A percentile compares a stretch with the other conserved stretches of the same genome.
Conservation (phyloP, 352 stramenopile species). For the Globisporangium megalacanthum region DNA sequence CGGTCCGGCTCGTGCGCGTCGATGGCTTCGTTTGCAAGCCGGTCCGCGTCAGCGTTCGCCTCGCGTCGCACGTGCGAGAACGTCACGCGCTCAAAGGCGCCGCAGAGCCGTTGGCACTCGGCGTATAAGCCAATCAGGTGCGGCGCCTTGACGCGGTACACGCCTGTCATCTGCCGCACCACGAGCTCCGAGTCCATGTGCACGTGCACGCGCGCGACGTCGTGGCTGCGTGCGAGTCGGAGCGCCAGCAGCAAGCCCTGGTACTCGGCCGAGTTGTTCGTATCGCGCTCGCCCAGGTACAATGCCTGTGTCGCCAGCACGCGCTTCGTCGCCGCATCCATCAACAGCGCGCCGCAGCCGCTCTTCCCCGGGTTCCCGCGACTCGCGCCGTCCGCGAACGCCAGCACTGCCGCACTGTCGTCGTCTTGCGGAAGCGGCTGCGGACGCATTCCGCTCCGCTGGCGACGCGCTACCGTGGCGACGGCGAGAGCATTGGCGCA, state of each 20-base stretch:
- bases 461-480: too few species aligned
- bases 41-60: constrained; percentile 48
- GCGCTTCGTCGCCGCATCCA: constrained; percentile 27
- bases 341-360: constrained; percentile 55
- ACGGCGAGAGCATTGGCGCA: too few species aligned
- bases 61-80: constrained; percentile 50
- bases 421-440: neutral
- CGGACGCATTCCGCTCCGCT: neutral
- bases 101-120: constrained; percentile 31
- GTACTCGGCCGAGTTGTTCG: constrained; percentile 77
- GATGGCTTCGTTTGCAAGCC: constrained; percentile 63
- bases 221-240: constrained; percentile 36
- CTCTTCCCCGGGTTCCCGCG: constrained; percentile 63
- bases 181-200: constrained; percentile 81
- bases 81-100: constrained; percentile 24
- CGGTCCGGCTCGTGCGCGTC: constrained; percentile 23
- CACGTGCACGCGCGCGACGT: constrained; percentile 32
- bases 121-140: constrained; percentile 42
- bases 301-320: constrained; percentile 35
- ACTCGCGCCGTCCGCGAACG: constrained; percentile 62
- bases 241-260: constrained; percentile 56
- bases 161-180: constrained; percentile 66
- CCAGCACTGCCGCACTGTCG: constrained; percentile 22
- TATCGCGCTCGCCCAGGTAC: constrained; percentile 57
- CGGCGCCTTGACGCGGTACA: constrained; percentile 64